Evolutionary conservation across 2,329 filamentous ascomycete genomes (phyloP), one percentile per base, ranked within the genome.

Genomic region (Neopestalotiopsis rosae): DNA sequence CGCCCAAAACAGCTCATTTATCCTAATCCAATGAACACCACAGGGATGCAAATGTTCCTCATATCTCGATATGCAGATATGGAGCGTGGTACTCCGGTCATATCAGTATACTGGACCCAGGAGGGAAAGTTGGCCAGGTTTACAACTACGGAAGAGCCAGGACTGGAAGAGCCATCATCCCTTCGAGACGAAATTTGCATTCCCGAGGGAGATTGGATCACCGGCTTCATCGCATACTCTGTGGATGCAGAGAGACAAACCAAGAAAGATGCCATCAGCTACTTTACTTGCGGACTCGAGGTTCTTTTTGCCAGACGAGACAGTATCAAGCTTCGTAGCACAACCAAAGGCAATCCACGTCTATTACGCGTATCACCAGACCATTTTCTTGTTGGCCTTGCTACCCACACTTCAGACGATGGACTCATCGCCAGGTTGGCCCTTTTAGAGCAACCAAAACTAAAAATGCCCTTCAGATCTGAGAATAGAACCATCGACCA

Each of bases 91-190:
- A 40, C 30, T 6, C 59, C 59, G 17, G 59, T 40, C 2, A 6
- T 62, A n/a, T 62, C 34, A 13, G n/a, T 62, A 38, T 32, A 42
- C 24, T 62, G 59, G 59, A 62, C 59, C n/a, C n/a, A 38, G 13
- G n/a, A 62, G 17, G 59, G 59, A 62, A 17, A 34, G 20, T 38
- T 62, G 20, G 30, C 59, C 13, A 40, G n/a, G 12, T n/a, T 62
- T 30, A n/a, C 40, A 5, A 34, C 34, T 20, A 9, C 12, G 9
- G 34, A 62, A 20, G 34, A 62, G 10, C 34, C 34, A 4, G 32
- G 5, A 20, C 4, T 24, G 13, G 57, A 34, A 24, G 17, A 20
- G 24, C 17, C 34, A 38, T 40, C 59, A 5, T 6, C 30, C 6
- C 34, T 42, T 12, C 32, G 59, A 28, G 34, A 62, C 24, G 59